Conservation (phyloP, 192 early-diverging fungal genomes). For the Coemansia asiatica region DNA sequence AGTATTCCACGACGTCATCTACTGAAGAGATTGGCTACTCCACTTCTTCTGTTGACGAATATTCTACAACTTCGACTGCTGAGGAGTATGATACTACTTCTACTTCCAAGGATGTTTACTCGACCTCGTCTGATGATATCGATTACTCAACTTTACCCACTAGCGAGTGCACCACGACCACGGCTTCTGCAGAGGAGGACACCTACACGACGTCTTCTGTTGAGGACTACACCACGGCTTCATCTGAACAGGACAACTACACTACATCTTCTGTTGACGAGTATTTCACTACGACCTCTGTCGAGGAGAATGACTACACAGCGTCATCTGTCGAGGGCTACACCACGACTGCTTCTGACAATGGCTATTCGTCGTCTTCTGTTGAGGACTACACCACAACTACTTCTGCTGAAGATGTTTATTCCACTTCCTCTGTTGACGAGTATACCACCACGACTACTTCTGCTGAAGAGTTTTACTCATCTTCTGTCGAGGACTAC, state of each 20-base stretch:
- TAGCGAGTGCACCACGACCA: not conserved
- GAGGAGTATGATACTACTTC: not conserved
- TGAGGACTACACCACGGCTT: not conserved
- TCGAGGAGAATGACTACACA: not conserved
- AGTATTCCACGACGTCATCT: not conserved
- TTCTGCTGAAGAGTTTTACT: not conserved
- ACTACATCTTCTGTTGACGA: not conserved
- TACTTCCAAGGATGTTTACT: not conserved
- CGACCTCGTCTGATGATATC: not conserved
- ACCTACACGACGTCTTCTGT: not conserved
- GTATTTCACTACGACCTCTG: not conserved
- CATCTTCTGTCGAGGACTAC: not conserved
- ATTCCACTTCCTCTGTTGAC: not conserved
- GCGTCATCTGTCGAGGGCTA: not conserved
- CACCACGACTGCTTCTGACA: not conserved
- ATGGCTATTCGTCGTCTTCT: not conserved
- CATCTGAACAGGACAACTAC: not conserved
- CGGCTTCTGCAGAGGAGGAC: not conserved
- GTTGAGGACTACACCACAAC: not conserved
- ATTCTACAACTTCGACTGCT: not conserved
- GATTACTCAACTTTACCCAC: not conserved
- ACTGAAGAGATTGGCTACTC: not conserved
- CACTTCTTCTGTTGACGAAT: not conserved
- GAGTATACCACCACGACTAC: not conserved
- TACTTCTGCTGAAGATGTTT: not conserved